Evolutionary conservation across 805 yeast genomes (phyloP).

Genomic region (Ogataea angusta): DNA sequence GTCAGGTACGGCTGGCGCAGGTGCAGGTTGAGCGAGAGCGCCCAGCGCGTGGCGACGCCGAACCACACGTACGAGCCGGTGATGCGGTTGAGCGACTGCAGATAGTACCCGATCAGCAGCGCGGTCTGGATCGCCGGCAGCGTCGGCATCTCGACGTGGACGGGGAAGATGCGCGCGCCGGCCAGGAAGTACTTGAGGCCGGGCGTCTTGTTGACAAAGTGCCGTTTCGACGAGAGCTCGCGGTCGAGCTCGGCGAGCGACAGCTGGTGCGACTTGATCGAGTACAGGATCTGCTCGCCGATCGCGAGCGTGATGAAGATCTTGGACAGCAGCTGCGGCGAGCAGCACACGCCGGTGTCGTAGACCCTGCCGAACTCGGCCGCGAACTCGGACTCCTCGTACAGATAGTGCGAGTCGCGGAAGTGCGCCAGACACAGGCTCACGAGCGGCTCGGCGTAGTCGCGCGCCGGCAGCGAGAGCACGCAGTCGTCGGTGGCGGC

Average conservation of each 20-base stretch:
- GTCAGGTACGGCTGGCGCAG: constrained; percentile 22
- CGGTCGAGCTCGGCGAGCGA: constrained; percentile 13
- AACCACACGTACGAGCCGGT: constrained; percentile 34
- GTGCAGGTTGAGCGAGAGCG: constrained; percentile 33
- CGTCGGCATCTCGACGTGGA: constrained; percentile 32
- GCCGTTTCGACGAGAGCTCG: constrained; percentile 17
- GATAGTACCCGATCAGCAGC: constrained; percentile 33
- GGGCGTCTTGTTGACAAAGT: constrained; percentile 24
- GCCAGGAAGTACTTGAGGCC: constrained; percentile 31
- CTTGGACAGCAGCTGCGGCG: constrained; percentile 16
- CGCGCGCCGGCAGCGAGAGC: constrained; percentile 15
- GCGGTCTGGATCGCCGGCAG: constrained; percentile 33
- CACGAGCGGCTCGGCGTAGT: constrained; percentile 16
- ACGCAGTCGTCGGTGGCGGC: constrained; percentile 8
- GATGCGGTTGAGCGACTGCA: constrained; percentile 36
- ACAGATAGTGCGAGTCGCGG: constrained; percentile 24
- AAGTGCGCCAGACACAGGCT: constrained; percentile 19
- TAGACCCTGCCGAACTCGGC: constrained; percentile 20
- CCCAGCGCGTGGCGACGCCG: constrained; percentile 35
- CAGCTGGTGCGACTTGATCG: constrained; percentile 21
- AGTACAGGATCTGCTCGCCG: constrained; percentile 25
- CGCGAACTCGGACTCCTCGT: constrained; percentile 21
- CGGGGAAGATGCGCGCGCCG: constrained; percentile 26
- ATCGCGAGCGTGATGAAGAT: constrained; percentile 24
- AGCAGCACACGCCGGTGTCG: constrained; percentile 19